Evolutionary conservation across 768 basidiomycete species (phyloP).

Genomic region (Suillus fuscotomentosus): DNA sequence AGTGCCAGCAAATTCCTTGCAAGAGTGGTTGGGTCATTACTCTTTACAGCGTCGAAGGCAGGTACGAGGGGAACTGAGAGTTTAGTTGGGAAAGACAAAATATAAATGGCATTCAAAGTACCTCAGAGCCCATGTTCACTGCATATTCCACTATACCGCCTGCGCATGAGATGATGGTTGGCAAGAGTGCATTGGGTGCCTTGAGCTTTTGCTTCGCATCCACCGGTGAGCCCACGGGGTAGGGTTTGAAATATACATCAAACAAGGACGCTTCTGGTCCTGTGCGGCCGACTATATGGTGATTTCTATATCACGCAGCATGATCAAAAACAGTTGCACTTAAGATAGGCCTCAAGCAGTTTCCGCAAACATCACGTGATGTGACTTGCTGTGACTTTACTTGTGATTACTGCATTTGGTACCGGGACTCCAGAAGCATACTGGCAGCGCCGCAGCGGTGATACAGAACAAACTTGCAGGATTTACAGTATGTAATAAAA

Average conservation of each 20-base stretch:
- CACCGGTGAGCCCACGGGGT: slow-evolving; percentile 42
- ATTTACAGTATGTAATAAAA: no score
- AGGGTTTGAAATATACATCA: slow-evolving; percentile 74
- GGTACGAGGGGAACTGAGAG: slow-evolving; percentile 50
- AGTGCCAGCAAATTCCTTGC: slow-evolving; percentile 61
- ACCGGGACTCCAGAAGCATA: no score
- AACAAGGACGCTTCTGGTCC: slow-evolving; percentile 73
- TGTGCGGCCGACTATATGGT: slow-evolving; percentile 47
- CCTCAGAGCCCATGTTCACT: slow-evolving; percentile 72
- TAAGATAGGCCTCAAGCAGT: no score
- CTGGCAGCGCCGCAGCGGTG: no score
- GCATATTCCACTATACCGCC: slow-evolving; percentile 65
- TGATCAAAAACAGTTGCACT: slow-evolving; percentile 20
- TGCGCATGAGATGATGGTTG: slow-evolving; percentile 68
- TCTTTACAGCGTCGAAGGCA: slow-evolving; percentile 59
- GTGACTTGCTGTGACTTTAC: no score
- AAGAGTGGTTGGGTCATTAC: slow-evolving; percentile 56
- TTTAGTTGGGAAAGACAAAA: slow-evolving; percentile 4
- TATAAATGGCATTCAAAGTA: slow-evolving; percentile 21
- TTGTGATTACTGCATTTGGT: no score
- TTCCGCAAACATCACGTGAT: no score
- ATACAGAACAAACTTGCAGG: no score
- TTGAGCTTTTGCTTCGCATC: slow-evolving; percentile 58
- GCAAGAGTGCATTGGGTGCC: slow-evolving; percentile 68
- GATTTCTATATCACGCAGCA: slow-evolving; percentile 12